Percentiles rank a stretch among this genome's conserved stretches.
Conservation (phyloP, 352 stramenopile genomes). For the Phytophthora palmivora region DNA sequence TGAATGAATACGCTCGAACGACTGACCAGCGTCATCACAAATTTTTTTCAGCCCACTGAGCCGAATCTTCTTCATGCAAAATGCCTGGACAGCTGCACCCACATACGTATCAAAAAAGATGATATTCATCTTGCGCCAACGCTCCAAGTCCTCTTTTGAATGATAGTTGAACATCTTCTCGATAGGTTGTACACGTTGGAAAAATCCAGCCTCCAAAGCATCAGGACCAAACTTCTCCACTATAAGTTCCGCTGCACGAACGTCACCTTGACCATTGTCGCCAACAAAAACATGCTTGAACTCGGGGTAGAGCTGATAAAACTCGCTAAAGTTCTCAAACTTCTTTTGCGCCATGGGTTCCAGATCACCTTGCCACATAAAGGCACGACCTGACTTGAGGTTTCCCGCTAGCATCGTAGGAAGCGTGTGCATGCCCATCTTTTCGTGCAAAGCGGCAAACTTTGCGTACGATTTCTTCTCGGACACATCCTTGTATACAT, state of each 20-base stretch:
- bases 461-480: slow-evolving; percentile 98
- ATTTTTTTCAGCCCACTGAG: slow-evolving; percentile 76
- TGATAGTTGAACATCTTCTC: slow-evolving; percentile 88
- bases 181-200: slow-evolving; percentile 90
- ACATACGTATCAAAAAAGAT: slow-evolving; percentile 93
- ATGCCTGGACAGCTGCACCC: slow-evolving; percentile 83
- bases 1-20: slow-evolving; percentile 64
- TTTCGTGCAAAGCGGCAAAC: slow-evolving; percentile 93
- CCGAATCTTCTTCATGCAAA: slow-evolving; percentile 74
- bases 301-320: slow-evolving; percentile 98
- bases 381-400: slow-evolving; percentile 93
- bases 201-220: slow-evolving; percentile 86
- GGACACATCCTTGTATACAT: slow-evolving; percentile 99
- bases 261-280: slow-evolving; percentile 96
- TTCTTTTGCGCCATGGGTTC: slow-evolving; percentile 98
- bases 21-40: slow-evolving; percentile 52
- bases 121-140: slow-evolving; percentile 89
- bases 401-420: slow-evolving; percentile 96
- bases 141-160: slow-evolving; percentile 73
- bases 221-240: slow-evolving; percentile 71
- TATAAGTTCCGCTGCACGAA: slow-evolving; percentile 92
- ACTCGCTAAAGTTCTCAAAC: slow-evolving; percentile 94
- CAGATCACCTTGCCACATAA: slow-evolving; percentile 96
- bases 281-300: slow-evolving; percentile 98
- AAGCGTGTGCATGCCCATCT: slow-evolving; percentile 95